Percentiles rank a stretch among this genome's conserved stretches.
phyloP scores from a whole-genome alignment of 371 early-diverging fungal genomes.

The Conidiobolus incongruus region DNA sequence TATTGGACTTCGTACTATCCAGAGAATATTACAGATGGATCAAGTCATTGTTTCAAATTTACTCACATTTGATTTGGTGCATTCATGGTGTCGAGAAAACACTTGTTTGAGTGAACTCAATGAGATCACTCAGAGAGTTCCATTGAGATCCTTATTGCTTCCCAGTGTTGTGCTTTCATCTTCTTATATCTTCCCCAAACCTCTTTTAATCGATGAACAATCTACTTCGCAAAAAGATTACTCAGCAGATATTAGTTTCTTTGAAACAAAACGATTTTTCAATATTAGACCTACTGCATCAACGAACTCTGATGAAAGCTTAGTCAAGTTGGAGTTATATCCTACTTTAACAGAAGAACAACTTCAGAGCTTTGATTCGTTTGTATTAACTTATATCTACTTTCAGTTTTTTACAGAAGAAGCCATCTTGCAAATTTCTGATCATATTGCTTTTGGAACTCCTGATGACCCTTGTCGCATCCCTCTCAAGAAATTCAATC shows the following conservation, averaged over 20 bases:
- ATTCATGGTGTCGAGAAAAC: constrained; percentile 8
- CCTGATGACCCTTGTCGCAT: background rate
- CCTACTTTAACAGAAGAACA: background rate
- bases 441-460: background rate
- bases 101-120: background rate
- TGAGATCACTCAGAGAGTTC: background rate
- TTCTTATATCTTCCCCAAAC: background rate
- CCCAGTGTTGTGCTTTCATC: constrained; percentile 2
- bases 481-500: background rate
- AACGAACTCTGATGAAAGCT: too few species aligned
- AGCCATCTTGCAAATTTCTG: background rate
- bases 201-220: background rate
- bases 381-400: background rate
- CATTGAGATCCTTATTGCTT: background rate
- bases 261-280: background rate
- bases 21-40: constrained; percentile 24
- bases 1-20: constrained; percentile 15
- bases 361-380: background rate
- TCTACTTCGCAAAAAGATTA: background rate
- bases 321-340: too few species aligned
- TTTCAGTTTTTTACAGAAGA: constrained; percentile 2
- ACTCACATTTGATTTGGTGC: constrained; percentile 45
- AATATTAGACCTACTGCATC: too few species aligned
- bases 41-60: constrained; percentile 26
- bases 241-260: background rate